These are phyloP conservation scores for Talaromyces pinophilus DNA, from an alignment of 2,329 filamentous ascomycete species.

Conservation along the genomic window DNA sequence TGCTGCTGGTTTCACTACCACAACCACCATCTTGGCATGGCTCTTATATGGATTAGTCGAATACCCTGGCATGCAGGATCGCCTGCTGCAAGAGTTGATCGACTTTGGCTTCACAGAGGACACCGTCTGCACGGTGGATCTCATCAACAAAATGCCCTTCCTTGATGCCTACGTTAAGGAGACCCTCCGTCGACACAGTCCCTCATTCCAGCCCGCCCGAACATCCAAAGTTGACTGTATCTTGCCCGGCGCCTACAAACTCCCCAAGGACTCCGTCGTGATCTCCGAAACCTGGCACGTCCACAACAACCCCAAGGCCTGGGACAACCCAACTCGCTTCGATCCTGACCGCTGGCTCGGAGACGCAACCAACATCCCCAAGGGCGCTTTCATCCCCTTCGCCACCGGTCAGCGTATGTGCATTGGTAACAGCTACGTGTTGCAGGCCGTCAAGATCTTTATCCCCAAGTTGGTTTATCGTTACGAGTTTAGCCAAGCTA, in stretches of 20 bases:
- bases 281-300: conserved; percentile 53
- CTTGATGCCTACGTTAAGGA: conserved; percentile 64
- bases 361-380: conserved; percentile 54
- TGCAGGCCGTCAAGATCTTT: conserved; percentile 61
- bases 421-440: conserved; percentile 66
- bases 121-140: conserved; percentile 51
- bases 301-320: conserved; percentile 56
- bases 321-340: conserved; percentile 61
- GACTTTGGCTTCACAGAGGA: conserved; percentile 50
- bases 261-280: conserved; percentile 56
- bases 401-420: conserved; percentile 60
- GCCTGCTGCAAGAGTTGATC: conserved; percentile 60
- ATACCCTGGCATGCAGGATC: conserved; percentile 59
- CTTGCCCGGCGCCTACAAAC: conserved; percentile 60
- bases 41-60: conserved; percentile 55
- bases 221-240: conserved; percentile 59
- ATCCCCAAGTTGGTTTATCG: conserved; percentile 60
- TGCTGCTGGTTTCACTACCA: conserved; percentile 63
- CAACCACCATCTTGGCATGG: conserved; percentile 61
- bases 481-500: conserved; percentile 58
- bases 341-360: conserved; percentile 63
- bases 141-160: conserved; percentile 33
- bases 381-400: conserved; percentile 60
- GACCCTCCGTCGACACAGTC: conserved; percentile 61
- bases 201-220: conserved; percentile 62